A percentile compares a stretch with the other conserved stretches of the same genome.
These are phyloP conservation scores for Psophocarpus tetragonolobus DNA, from an alignment of 306 rosid genomes.

Conservation along the genomic window DNA sequence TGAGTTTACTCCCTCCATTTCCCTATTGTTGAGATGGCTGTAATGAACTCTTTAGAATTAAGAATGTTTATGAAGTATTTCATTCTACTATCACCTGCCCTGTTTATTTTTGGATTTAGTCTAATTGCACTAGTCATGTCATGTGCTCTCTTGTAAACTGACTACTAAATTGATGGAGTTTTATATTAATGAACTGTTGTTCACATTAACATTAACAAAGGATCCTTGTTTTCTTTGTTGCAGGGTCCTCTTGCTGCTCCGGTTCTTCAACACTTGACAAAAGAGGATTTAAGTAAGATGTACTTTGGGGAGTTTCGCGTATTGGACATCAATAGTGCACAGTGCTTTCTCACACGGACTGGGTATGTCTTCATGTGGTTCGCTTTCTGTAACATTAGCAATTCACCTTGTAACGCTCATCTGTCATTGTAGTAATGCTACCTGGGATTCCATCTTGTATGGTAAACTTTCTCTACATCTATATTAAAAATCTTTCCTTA, in stretches of 20 bases:
- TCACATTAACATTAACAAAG: background rate
- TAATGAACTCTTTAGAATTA: background rate
- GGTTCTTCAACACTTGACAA: conserved; percentile 79
- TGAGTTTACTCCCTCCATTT: background rate
- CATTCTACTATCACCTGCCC: background rate
- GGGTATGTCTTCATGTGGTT: conserved; percentile 57
- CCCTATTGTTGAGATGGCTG: background rate
- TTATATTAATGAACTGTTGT: conserved; percentile 11
- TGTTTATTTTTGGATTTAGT: background rate
- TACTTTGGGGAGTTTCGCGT: conserved; percentile 75
- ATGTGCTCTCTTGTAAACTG: background rate
- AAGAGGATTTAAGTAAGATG: conserved; percentile 75
- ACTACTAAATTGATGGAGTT: background rate
- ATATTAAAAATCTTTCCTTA: background rate
- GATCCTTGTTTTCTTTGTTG: conserved; percentile 23
- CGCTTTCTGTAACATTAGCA: background rate
- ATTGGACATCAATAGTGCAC: conserved; percentile 70
- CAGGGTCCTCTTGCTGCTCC: conserved; percentile 96
- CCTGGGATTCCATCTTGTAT: background rate
- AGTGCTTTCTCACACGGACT: conserved; percentile 81
- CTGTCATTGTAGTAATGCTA: background rate
- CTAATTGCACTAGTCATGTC: background rate
- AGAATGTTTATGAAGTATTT: background rate
- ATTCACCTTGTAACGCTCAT: background rate
- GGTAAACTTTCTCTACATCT: background rate